These are phyloP conservation scores for Blastocystis sp. DNA, from an alignment of 352 stramenopile species.

Conservation along the genomic window DNA sequence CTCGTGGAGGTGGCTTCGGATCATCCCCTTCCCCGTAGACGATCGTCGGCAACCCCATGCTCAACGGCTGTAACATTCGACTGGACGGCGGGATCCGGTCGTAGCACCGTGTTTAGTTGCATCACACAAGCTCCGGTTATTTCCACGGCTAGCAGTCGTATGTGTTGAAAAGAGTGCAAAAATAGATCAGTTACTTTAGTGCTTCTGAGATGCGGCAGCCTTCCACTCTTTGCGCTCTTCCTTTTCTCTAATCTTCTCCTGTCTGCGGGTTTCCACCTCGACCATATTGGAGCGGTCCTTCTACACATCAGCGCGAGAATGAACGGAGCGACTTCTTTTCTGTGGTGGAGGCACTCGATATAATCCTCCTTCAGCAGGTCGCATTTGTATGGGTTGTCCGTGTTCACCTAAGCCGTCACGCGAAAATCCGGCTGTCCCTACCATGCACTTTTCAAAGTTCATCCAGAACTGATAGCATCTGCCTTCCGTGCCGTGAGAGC, in stretches of 20 bases:
- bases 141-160: not conserved
- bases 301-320: slow-evolving; percentile 1
- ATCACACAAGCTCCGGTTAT: not conserved
- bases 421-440: not conserved
- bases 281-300: slow-evolving; percentile 66
- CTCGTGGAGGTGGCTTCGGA: not conserved
- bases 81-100: slow-evolving; percentile 51
- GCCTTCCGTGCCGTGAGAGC: slow-evolving; percentile 57
- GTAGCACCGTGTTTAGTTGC: not conserved
- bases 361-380: slow-evolving; percentile 70
- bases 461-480: slow-evolving; percentile 69
- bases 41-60: slow-evolving; percentile 46
- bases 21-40: not conserved
- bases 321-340: slow-evolving; percentile 25
- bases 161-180: not conserved
- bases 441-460: slow-evolving; percentile 67
- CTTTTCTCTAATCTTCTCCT: slow-evolving; percentile 46
- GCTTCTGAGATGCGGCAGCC: slow-evolving; percentile 34
- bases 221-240: slow-evolving; percentile 44
- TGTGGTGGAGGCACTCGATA: slow-evolving; percentile 68
- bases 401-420: slow-evolving; percentile 30
- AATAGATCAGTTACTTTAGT: slow-evolving; percentile 61
- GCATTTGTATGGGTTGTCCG: slow-evolving; percentile 67
- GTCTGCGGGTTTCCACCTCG: slow-evolving; percentile 46
- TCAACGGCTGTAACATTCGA: slow-evolving; percentile 62